A percentile compares a stretch with the other conserved stretches of the same genome.
Evolutionary conservation across 371 early-diverging fungal species (phyloP).

Genomic region (Dentiscutata heterogama): DNA sequence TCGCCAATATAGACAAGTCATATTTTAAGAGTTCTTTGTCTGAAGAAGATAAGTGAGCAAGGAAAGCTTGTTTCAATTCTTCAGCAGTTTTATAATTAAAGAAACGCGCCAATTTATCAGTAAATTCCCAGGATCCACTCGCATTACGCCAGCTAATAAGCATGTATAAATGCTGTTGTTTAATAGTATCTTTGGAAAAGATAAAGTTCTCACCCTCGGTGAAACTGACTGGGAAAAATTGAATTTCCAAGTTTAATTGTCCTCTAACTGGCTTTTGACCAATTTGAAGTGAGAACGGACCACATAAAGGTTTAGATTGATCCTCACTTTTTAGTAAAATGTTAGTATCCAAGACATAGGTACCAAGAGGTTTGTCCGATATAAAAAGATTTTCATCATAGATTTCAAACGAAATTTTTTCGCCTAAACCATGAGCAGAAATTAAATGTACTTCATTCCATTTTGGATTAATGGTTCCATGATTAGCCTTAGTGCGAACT

Average conservation of each 20-base stretch:
- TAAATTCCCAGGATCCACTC: constrained; percentile 27
- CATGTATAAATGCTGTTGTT: constrained; percentile 14
- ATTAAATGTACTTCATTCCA: constrained; percentile 35
- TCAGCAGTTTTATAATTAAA: constrained; percentile 29
- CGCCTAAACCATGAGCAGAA: constrained; percentile 3
- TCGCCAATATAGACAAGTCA: background rate
- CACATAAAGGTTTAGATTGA: background rate
- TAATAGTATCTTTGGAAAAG: background rate
- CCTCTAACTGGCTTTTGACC: background rate
- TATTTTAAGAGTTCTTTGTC: background rate
- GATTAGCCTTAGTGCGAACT: background rate
- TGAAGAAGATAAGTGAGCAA: background rate
- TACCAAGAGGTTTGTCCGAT: constrained; percentile 15
- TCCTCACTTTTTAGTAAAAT: background rate
- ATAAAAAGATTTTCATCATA: constrained; percentile 28
- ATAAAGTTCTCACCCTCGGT: background rate
- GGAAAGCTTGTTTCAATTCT: background rate
- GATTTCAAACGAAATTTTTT: constrained; percentile 37
- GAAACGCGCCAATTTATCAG: constrained; percentile 25
- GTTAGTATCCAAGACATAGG: background rate
- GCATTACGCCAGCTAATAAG: constrained; percentile 32
- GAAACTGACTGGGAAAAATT: constrained; percentile 5
- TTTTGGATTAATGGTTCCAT: constrained; percentile 8
- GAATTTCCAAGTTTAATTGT: background rate
- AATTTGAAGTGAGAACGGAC: background rate